These are phyloP conservation scores for Chlorophyllum brunneum DNA, from an alignment of 768 basidiomycete species.

Conservation along the genomic window DNA sequence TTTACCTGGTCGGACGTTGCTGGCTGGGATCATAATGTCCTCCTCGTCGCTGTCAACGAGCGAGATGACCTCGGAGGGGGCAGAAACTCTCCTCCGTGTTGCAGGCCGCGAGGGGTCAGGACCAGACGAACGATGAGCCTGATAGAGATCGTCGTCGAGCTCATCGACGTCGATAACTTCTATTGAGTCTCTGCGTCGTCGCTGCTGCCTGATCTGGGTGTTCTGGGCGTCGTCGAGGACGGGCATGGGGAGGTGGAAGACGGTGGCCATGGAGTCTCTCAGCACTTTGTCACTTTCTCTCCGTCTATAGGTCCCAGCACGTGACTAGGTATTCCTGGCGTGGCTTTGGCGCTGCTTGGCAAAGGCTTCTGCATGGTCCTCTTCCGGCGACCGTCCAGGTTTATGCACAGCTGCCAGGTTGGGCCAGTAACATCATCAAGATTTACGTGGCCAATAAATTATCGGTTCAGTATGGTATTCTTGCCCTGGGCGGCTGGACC, in stretches of 20 bases:
- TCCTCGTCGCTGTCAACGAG: constrained; percentile 31
- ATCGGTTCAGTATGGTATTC: background rate
- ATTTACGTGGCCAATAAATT: background rate
- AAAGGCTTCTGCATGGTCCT: too few species aligned
- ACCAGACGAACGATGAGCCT: background rate
- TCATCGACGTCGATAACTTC: constrained; percentile 46
- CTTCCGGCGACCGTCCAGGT: too few species aligned
- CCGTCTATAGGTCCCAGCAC: constrained; percentile 6
- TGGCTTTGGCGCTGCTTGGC: constrained; percentile 12
- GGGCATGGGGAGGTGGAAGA: constrained; percentile 25
- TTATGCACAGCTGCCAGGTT: too few species aligned
- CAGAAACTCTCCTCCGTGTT: constrained; percentile 13
- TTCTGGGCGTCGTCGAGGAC: constrained; percentile 19
- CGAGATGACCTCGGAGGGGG: constrained; percentile 26
- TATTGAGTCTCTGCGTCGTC: constrained; percentile 22
- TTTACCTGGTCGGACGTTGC: constrained; percentile 16
- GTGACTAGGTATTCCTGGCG: constrained; percentile 12
- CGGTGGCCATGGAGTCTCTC: constrained; percentile 25
- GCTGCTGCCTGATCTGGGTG: constrained; percentile 13
- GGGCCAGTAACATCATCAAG: too few species aligned
- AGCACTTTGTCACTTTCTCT: constrained; percentile 7
- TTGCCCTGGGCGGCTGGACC: background rate
- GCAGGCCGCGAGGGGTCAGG: constrained; percentile 14
- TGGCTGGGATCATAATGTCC: constrained; percentile 9
- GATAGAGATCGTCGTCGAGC: constrained; percentile 25